A percentile compares a stretch with the other conserved stretches of the same genome.
phyloP scores from a whole-genome alignment of 495 filamentous ascomycete genomes.

The Lophiostoma macrostomum region DNA sequence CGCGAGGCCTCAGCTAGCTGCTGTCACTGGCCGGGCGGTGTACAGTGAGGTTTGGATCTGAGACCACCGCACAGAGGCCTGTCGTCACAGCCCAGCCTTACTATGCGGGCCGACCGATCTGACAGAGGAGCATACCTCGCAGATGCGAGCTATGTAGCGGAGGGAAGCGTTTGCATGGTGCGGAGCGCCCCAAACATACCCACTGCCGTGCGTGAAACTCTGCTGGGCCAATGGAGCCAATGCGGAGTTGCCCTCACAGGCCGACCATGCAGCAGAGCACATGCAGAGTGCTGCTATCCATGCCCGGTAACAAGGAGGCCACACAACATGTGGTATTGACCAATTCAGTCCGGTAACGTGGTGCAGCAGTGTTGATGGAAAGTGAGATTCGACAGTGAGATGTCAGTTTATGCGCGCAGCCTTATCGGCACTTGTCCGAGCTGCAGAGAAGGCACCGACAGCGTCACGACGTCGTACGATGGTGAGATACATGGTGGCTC shows the following conservation, averaged over 20 bases:
- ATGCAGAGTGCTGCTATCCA: neutral
- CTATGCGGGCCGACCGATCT: conserved; percentile 5
- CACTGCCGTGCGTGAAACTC: conserved; percentile 6
- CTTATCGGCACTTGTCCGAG: conserved; percentile 13
- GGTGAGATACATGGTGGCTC: no score
- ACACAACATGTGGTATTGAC: neutral
- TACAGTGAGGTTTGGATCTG: no score
- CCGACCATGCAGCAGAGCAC: neutral
- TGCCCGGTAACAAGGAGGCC: neutral
- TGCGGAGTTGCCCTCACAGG: neutral
- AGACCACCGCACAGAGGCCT: neutral
- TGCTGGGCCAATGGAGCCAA: neutral
- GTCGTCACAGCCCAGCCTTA: neutral
- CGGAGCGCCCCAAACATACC: conserved; percentile 5
- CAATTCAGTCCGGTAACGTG: conserved; percentile 1
- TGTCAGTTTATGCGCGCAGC: neutral
- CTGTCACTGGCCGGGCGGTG: no score
- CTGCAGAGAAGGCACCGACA: neutral
- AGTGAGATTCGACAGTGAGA: conserved; percentile 2
- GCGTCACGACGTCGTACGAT: neutral
- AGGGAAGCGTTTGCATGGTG: conserved; percentile 11
- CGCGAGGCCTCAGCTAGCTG: neutral
- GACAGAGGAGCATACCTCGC: conserved; percentile 14
- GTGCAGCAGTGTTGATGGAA: neutral
- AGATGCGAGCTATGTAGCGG: neutral